These are phyloP conservation scores for Bipolaris victoriae DNA, from an alignment of 2,329 filamentous ascomycete species.

Conservation along the genomic window DNA sequence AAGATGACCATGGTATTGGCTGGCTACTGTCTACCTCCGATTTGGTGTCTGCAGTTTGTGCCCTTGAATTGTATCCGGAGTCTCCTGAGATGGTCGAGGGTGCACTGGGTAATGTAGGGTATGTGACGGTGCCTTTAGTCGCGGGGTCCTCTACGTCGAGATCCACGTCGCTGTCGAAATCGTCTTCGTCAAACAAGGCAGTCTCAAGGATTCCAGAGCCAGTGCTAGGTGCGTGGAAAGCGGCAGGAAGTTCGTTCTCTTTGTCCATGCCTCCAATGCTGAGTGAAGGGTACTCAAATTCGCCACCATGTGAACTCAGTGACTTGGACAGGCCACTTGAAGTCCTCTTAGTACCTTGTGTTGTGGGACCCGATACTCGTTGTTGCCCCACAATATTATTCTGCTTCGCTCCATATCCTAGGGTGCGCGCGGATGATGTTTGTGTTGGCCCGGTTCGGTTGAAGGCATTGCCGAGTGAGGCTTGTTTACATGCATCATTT, in stretches of 20 bases:
- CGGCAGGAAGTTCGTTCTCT: slow-evolving; percentile 29
- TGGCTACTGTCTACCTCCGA: slow-evolving; percentile 56
- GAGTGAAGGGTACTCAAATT: slow-evolving; percentile 39
- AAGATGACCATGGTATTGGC: slow-evolving; percentile 75
- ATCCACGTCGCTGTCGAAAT: slow-evolving; percentile 84
- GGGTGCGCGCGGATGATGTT: slow-evolving; percentile 36
- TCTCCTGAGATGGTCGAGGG: slow-evolving; percentile 44
- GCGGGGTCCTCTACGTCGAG: slow-evolving; percentile 71
- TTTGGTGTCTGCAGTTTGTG: slow-evolving; percentile 24
- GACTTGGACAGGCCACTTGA: slow-evolving; percentile 56
- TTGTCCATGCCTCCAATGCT: slow-evolving; percentile 35
- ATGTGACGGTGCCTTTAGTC: slow-evolving; percentile 52
- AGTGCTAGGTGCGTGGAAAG: slow-evolving; percentile 22
- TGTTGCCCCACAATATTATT: slow-evolving; percentile 24
- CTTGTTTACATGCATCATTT: slow-evolving; percentile 36
- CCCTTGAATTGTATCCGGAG: slow-evolving; percentile 38
- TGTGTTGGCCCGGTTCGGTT: slow-evolving; percentile 46
- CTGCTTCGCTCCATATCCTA: slow-evolving; percentile 45
- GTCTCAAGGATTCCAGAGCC: slow-evolving; percentile 31
- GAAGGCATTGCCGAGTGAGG: slow-evolving; percentile 48
- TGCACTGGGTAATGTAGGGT: slow-evolving; percentile 48
- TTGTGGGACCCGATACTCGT: slow-evolving; percentile 18
- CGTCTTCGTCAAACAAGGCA: slow-evolving; percentile 71
- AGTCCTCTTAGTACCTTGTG: slow-evolving; percentile 53
- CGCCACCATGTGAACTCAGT: slow-evolving; percentile 45